Conservation (phyloP, 192 early-diverging fungal genomes). For the Geranomyces michiganensis region DNA sequence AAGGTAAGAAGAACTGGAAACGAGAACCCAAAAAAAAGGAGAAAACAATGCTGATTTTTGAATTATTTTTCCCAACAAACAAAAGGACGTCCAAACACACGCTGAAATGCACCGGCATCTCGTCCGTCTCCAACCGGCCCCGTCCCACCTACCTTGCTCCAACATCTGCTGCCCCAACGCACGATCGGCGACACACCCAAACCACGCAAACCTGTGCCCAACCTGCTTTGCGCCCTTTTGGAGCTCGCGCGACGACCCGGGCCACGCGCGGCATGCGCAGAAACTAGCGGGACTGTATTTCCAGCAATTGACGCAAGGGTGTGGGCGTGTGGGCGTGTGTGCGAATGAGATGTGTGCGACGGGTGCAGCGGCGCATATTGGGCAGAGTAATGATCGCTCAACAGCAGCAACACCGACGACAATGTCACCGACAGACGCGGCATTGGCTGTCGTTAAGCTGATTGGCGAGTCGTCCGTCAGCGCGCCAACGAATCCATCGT, state of each 20-base stretch:
- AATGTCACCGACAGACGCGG: conserved; percentile 59
- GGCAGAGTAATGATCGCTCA: too few species aligned
- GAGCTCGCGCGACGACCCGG: conserved; percentile 74
- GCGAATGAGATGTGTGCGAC: conserved; percentile 54
- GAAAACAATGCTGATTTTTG: too few species aligned
- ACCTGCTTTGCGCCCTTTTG: conserved; percentile 85
- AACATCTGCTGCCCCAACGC: conserved; percentile 76
- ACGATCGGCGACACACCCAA: conserved; percentile 37
- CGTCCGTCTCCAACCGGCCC: conserved; percentile 58
- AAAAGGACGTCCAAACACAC: conserved; percentile 75
- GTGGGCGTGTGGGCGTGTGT: conserved; percentile 65
- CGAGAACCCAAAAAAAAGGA: not conserved
- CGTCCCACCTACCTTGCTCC: conserved; percentile 57
- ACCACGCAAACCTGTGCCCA: conserved; percentile 71
- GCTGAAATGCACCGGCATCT: conserved; percentile 69
- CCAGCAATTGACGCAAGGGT: conserved; percentile 77
- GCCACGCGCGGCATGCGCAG: conserved; percentile 71
- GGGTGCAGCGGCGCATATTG: too few species aligned
- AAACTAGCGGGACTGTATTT: conserved; percentile 73
- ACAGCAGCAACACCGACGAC: not conserved
- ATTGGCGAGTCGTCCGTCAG: conserved; percentile 38
- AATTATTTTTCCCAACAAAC: too few species aligned
- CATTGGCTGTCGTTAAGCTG: conserved; percentile 56
- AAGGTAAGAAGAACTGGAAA: conserved; percentile 39
- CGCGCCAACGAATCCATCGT: conserved; percentile 25